Evolutionary conservation across 768 basidiomycete species (phyloP), one percentile per base, ranked within the genome.

Genomic region (Mycena polygramma): DNA sequence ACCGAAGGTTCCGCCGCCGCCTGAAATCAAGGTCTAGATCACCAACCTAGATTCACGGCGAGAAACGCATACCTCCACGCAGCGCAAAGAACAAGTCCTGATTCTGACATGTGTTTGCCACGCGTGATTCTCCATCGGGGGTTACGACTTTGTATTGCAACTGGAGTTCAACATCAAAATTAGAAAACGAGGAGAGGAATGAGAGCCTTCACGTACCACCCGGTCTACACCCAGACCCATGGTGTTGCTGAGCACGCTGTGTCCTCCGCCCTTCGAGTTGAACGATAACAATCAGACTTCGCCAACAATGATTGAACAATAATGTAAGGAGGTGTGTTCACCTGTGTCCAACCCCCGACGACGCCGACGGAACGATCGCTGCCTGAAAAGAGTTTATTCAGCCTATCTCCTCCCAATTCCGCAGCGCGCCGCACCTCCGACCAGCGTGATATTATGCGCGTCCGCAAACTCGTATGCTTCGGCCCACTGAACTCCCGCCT

Each of bases 71-170:
- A 82, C 84, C 85, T 63, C 84, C 84, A 26, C 84, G 82, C 49
- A 89, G 81, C 13, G 88, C 88, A 69, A 83, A 90, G 76, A 88
- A 89, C 0, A 90, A 79, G 76, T 89, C 88, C 55, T 79, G 62
- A 61, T 88, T 86, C 71, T 87, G 82, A 48, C 84, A 85, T 14
- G 79, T 81, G 75, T 87, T 89, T 7, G 78, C 87, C 2, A 79
- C 81, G n/a, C 84, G 81, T 69, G 77, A 77, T 24, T 78, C 65
- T 0, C 88, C 89, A 72, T 88, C 86, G 0, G 89, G 87, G 2
- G 87, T 88, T 1, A 89, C 87, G 1, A 89, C 78, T 62, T 84
- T 85, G 76, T 83, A 85, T 74, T 90, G 80, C 2, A 88, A 79
- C 83, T 85, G 65, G 20, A 36, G 17, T 46, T 41, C 17, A 53